Base-by-base conservation (phyloP, 148 eudicot species). In the Suaeda aralocaspica region DNA sequence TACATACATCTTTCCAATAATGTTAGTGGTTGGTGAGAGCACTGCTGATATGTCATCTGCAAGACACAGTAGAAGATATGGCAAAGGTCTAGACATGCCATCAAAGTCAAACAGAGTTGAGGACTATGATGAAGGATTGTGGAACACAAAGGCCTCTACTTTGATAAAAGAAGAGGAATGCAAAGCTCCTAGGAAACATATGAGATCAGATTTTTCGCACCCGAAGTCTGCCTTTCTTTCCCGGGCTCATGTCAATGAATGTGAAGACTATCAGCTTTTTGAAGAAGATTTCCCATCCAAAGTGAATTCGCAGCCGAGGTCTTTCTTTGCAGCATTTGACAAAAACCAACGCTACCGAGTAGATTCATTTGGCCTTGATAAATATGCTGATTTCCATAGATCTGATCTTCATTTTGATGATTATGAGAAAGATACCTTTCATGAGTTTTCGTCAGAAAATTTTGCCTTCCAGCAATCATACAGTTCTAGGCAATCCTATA, bases 11-110 rank as follows among this genome's bases (percentile, higher is more conserved):
- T 58, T 61, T 62, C 26, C 21, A 29, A 56, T 55, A 33, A 62
- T 69, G 62, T 62, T 59, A 78, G 81, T 73, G 52, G 68, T 70
- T 46, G 70, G 70, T 68, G 34, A 51, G 55, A 59, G 44, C 42
- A 21, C 34, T 62, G 36, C 77, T 53, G 60, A 59, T 68, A 58
- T 56, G 64, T 66, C 72, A 51, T 77, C 72, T 67, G 64, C 60
- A 72, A 72, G 69, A 31, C 67, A 48, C 55, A 18, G 36, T 53
- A 50, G 67, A 51, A 56, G 74, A 62, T 63, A 44, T 42, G 22
- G 41, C 42, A 59, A 73, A 39, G 70, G 64, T 78, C 65, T 63
- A 25, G 66, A 70, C n/a, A 63, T 63, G 58, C 60, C 63, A 34
- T 78, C 25, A 19, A 68, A 67, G 41, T 61, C 73, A 24, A 67